These are phyloP conservation scores for Citrus mangshanensis DNA, from an alignment of 345 rosid genomes.

Conservation along the genomic window DNA sequence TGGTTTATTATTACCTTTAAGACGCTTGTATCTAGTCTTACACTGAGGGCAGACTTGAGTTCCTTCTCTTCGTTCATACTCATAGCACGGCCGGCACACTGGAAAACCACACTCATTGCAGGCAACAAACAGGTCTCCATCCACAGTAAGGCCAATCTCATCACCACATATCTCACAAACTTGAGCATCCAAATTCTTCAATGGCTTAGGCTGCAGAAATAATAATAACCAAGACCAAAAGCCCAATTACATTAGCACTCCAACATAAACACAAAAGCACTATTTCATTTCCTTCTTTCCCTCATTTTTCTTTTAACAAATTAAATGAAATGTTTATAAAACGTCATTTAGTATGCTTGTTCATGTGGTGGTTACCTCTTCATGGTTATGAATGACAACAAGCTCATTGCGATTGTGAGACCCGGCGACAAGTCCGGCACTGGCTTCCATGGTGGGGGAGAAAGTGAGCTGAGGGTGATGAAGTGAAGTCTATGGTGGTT, in stretches of 20 bases:
- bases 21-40: constrained; percentile 95
- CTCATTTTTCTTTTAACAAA: too few species aligned
- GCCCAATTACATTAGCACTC: background rate
- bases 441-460: constrained; percentile 73
- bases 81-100: constrained; percentile 91
- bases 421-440: constrained; percentile 96
- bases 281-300: too few species aligned
- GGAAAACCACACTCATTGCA: constrained; percentile 99
- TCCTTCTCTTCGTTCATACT: constrained; percentile 96
- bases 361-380: constrained; percentile 51
- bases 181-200: constrained; percentile 92
- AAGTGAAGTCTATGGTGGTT: constrained; percentile 20
- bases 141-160: constrained; percentile 73
- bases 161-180: constrained; percentile 95
- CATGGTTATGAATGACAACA: constrained; percentile 95
- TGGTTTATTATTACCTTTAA: constrained; percentile 49
- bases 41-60: constrained; percentile 90
- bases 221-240: background rate
- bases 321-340: background rate
- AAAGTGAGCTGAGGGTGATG: constrained; percentile 7
- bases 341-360: background rate
- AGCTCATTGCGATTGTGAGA: constrained; percentile 99
- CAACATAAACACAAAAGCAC: background rate
- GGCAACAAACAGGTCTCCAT: constrained; percentile 92
- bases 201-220: constrained; percentile 63